Evolutionary conservation across 2,329 filamentous ascomycete genomes (phyloP).

Genomic region (Ascomycota sp.): DNA sequence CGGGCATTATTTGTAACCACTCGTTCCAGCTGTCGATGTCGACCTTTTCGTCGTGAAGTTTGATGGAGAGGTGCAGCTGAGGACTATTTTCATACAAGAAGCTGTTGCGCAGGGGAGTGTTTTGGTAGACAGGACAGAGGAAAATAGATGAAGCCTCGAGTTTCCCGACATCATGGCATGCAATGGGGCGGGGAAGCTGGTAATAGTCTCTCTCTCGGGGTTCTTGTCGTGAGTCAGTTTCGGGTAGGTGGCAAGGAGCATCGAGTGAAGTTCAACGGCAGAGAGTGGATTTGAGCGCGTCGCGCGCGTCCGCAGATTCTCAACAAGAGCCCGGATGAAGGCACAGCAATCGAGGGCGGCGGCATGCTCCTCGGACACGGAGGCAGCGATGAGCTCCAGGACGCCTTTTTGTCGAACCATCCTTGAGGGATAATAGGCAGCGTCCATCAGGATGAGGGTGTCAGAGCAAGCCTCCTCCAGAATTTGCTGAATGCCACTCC

Average conservation of each 20-base stretch:
- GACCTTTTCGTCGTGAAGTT: slow-evolving; percentile 27
- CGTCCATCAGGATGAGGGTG: slow-evolving; percentile 37
- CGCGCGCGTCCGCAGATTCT: slow-evolving; percentile 27
- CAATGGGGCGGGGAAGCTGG: slow-evolving; percentile 31
- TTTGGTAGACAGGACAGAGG: slow-evolving; percentile 27
- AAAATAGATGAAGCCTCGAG: slow-evolving; percentile 34
- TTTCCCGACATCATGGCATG: slow-evolving; percentile 35
- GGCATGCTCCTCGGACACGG: slow-evolving; percentile 30
- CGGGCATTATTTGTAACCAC: slow-evolving; percentile 37
- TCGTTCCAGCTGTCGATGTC: slow-evolving; percentile 34
- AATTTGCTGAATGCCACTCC: slow-evolving; percentile 34
- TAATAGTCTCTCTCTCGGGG: slow-evolving; percentile 23
- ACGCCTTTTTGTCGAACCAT: slow-evolving; percentile 31
- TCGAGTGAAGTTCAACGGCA: slow-evolving; percentile 32
- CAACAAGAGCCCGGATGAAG: slow-evolving; percentile 29
- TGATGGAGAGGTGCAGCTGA: slow-evolving; percentile 28
- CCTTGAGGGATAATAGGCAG: slow-evolving; percentile 33
- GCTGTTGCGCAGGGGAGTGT: slow-evolving; percentile 15
- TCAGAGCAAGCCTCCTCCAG: slow-evolving; percentile 35
- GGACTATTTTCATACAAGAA: slow-evolving; percentile 22
- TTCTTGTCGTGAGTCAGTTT: slow-evolving; percentile 28
- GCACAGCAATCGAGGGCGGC: slow-evolving; percentile 25
- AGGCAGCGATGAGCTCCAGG: slow-evolving; percentile 34
- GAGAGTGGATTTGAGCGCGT: slow-evolving; percentile 25
- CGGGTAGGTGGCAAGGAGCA: slow-evolving; percentile 29